Conservation (phyloP, 352 stramenopile genomes). For the Phytophthora litchii region DNA sequence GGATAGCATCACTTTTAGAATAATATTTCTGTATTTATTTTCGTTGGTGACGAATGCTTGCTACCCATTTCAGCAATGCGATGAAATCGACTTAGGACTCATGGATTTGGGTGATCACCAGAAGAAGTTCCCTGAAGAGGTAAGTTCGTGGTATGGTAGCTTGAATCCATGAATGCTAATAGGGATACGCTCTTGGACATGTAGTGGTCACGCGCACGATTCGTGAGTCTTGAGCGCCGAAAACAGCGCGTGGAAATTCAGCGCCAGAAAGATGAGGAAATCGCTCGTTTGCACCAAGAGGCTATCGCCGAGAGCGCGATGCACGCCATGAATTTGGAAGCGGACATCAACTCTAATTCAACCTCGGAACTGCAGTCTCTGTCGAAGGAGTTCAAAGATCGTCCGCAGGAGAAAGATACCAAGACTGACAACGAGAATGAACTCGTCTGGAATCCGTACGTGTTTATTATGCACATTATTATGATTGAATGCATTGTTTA, state of each 20-base stretch:
- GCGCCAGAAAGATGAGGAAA: slow-evolving; percentile 70
- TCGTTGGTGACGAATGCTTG: slow-evolving; percentile 8
- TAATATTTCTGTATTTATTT: background rate
- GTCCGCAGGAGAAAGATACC: slow-evolving; percentile 57
- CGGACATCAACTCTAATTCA: slow-evolving; percentile 57
- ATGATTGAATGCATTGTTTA: background rate
- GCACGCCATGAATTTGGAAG: slow-evolving; percentile 76
- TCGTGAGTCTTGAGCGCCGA: slow-evolving; percentile 54
- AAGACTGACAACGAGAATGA: slow-evolving; percentile 71
- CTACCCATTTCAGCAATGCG: slow-evolving; percentile 61
- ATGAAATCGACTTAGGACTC: slow-evolving; percentile 81
- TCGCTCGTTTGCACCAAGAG: slow-evolving; percentile 68
- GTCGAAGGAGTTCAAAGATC: slow-evolving; percentile 62
- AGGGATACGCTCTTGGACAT: background rate
- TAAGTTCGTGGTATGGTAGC: slow-evolving; percentile 18
- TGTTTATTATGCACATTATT: slow-evolving; percentile 9
- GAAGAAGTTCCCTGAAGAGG: slow-evolving; percentile 71
- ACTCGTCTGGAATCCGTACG: slow-evolving; percentile 87
- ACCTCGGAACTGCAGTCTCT: slow-evolving; percentile 61
- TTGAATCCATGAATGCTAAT: too few species aligned
- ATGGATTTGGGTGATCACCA: slow-evolving; percentile 76
- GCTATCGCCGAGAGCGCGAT: slow-evolving; percentile 74
- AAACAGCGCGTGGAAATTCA: slow-evolving; percentile 69
- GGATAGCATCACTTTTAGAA: background rate
- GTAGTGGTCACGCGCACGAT: slow-evolving; percentile 68